phyloP scores from a whole-genome alignment of 176 grass and related monocot species.

The Cymbopogon citratus region DNA sequence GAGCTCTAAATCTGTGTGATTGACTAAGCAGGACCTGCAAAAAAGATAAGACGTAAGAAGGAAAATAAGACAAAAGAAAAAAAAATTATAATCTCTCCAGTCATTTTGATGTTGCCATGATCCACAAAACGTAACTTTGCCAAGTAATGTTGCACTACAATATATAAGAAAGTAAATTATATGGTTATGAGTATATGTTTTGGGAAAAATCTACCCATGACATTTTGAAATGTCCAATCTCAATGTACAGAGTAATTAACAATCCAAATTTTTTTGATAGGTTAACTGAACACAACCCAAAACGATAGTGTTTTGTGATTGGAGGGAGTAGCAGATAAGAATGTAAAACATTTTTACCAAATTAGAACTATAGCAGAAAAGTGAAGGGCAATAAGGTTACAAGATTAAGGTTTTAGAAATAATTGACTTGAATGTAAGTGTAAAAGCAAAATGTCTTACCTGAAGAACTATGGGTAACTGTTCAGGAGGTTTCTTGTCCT shows the following conservation, averaged over 20 bases:
- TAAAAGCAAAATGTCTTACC: too few species aligned
- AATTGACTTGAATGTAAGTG: too few species aligned
- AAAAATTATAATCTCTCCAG: background rate
- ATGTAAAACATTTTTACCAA: too few species aligned
- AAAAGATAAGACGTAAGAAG: slow-evolving; percentile 12
- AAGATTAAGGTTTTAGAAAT: too few species aligned
- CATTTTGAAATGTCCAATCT: background rate
- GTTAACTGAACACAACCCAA: background rate
- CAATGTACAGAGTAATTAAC: background rate
- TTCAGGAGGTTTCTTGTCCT: too few species aligned
- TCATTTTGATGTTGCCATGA: background rate
- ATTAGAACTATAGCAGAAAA: too few species aligned
- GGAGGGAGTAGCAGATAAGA: too few species aligned
- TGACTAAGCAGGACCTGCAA: slow-evolving; percentile 92
- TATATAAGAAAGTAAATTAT: background rate
- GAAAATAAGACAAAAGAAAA: slow-evolving; percentile 12
- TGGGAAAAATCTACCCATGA: background rate
- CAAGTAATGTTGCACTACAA: background rate
- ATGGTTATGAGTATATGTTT: background rate
- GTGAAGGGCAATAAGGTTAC: too few species aligned
- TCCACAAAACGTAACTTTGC: background rate
- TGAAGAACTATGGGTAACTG: too few species aligned
- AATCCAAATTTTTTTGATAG: background rate
- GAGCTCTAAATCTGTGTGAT: slow-evolving; percentile 89
- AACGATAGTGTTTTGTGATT: too few species aligned